Conservation (phyloP, 352 stramenopile genomes). For the Pythium aristosporum region DNA sequence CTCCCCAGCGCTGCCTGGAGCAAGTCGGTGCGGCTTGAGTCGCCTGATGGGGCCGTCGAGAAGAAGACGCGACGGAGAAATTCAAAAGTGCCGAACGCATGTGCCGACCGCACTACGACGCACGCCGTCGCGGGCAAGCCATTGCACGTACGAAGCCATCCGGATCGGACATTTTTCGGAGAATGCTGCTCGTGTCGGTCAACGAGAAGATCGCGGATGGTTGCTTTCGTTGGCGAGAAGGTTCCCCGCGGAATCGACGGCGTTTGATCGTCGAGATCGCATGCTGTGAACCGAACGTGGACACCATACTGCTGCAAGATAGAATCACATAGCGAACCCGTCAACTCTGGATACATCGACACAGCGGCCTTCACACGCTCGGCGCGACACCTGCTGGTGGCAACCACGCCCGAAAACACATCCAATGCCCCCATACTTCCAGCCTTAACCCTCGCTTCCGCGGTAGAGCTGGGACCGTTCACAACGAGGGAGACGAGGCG, state of each 20-base stretch:
- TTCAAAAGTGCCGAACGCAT: conserved; percentile 8
- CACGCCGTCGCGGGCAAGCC: conserved; percentile 8
- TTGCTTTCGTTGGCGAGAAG: not conserved
- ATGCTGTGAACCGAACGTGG: conserved; percentile 12
- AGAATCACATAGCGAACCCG: conserved; percentile 10
- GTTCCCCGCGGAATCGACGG: not conserved
- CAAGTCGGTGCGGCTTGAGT: not conserved
- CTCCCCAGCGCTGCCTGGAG: conserved; percentile 6
- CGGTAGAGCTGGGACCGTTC: conserved; percentile 1
- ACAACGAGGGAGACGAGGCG: conserved; percentile 16
- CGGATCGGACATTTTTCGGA: not conserved
- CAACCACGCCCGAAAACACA: conserved; percentile 6
- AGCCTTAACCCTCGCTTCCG: not conserved
- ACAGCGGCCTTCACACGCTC: conserved; percentile 19
- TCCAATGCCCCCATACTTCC: not conserved
- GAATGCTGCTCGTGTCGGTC: not conserved
- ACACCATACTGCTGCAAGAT: conserved; percentile 25
- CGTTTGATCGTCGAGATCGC: not conserved
- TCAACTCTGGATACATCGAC: conserved; percentile 18
- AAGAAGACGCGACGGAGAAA: conserved; percentile 15
- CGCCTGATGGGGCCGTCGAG: not conserved
- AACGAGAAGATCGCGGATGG: not conserved
- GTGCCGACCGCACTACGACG: not conserved
- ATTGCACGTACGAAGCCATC: not conserved
- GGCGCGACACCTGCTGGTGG: conserved; percentile 10